Base-by-base conservation (phyloP, 345 rosid genomes). In the Hirschfeldia incana region DNA sequence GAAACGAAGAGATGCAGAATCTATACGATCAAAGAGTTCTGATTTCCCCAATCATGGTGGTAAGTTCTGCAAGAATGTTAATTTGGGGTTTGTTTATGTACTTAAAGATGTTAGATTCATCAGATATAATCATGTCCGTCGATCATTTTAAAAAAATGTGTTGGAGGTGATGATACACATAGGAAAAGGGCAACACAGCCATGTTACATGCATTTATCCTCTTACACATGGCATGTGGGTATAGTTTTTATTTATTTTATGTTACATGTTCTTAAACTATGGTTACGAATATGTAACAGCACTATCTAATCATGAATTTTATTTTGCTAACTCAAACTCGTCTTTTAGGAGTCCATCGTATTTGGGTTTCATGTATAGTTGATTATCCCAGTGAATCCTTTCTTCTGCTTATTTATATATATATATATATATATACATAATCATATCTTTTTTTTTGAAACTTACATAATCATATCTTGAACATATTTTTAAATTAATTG, bases 121-220 rank as follows among this genome's bases (percentile, higher is more conserved):
- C n/a, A 30, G 27, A 64, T 60, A 16, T 72, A 21, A 79, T 7
- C 74, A 79, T 72, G 69, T 58, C 67, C 53, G 2, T 78, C 51
- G 3, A 27, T 73, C 55, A 73, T 72, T 30, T 17, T 26, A 26
- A 10, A 4, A 5, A 15, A 8, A 2, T 2, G 2, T 53, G 21
- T 27, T 60, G 15, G 55, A 62, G 17, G 7, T 46, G 42, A 69
- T 21, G 51, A 69, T 65, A 74, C 11, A 65, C 28, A 29, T 0
- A 30, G 15, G 26, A 59, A 76, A 44, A n/a, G 55, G 12, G 46
- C 32, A 39, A 70, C 12, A 77, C n/a, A 17, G 2, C 58, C 65
- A 78, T 71, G 27, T 27, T 68, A 26, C 44, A 58, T 9, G 66
- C 42, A 60, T 71, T 64, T 70, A 65, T 7, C 42, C 36, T 53